Evolutionary conservation across 768 basidiomycete genomes (phyloP), one percentile per base, ranked within the genome.

Genomic region (Austroboletus eburneus): DNA sequence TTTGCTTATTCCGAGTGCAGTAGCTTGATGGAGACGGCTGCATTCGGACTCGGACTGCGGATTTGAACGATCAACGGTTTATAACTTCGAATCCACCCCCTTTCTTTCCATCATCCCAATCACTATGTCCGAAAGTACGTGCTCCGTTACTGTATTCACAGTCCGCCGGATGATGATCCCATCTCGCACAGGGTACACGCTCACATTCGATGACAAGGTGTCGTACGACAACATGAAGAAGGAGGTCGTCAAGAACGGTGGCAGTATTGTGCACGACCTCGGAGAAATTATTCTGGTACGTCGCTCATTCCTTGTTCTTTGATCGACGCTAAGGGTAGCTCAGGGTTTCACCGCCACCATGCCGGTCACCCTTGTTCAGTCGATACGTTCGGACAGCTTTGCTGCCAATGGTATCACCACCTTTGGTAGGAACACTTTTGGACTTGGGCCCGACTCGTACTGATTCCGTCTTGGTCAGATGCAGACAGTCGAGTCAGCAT

Each of bases 101-200:
- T 38, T 13, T 42, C 38, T 2, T 16, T 23, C 27, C 36, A 23
- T 22, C 43, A 34, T 23, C 42, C 25, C 38, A n/a, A 22, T 13
- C 42, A 14, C 14, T 46, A 62, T 62, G 59, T 30, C 59, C 16
- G 9, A 56, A 42, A 48, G 59, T 62, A 41, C 16, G 59, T 53
- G 27, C n/a, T n/a, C n/a, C 12, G 12, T 12, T 36, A 6, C 16
- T 7, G 1, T 24, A 5, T 13, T 22, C 14, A 36, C 4, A 10
- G 10, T 37, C 23, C 27, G 25, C 25, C 33, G 7, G 7, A 35
- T 25, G 43, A 2, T 13, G 38, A 43, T 39, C 18, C 4, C 22
- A 4, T 25, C n/a, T 13, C 10, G 5, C 10, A 21, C 7, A 63
- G 61, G 12, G 1, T 45, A 46, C 42, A 60, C 30, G 5, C 2